Evolutionary conservation across 306 rosid species (phyloP).

Genomic region (Sesbania bispinosa): DNA sequence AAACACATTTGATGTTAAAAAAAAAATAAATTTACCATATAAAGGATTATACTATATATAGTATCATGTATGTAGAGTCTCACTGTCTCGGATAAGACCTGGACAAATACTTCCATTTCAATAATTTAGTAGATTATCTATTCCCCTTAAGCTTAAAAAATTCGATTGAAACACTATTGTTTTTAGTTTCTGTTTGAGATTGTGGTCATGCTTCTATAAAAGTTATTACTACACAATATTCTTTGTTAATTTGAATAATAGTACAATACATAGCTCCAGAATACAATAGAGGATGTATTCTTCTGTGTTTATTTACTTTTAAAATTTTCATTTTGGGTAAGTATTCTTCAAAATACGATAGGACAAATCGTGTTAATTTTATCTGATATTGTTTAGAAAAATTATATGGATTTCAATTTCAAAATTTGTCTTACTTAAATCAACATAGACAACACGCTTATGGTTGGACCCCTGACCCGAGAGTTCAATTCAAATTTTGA

Average conservation of each 20-base stretch:
- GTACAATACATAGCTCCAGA: no score
- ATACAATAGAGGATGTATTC: no score
- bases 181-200: background rate
- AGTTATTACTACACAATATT: no score
- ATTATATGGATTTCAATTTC: background rate
- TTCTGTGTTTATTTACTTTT: background rate
- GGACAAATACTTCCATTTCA: background rate
- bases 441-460: background rate
- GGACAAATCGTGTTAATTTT: background rate
- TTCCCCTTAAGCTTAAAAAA: background rate
- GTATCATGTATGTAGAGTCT: slow-evolving; percentile 13
- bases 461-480: background rate
- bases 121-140: background rate
- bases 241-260: no score
- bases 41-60: no score
- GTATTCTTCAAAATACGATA: background rate
- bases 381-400: background rate
- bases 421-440: background rate
- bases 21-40: no score
- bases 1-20: background rate
- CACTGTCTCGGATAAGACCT: background rate
- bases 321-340: background rate
- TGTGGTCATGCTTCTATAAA: background rate
- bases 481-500: background rate
- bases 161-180: background rate